Evolutionary conservation across 441 rosid species (phyloP).

Genomic region (Populus tomentosa): DNA sequence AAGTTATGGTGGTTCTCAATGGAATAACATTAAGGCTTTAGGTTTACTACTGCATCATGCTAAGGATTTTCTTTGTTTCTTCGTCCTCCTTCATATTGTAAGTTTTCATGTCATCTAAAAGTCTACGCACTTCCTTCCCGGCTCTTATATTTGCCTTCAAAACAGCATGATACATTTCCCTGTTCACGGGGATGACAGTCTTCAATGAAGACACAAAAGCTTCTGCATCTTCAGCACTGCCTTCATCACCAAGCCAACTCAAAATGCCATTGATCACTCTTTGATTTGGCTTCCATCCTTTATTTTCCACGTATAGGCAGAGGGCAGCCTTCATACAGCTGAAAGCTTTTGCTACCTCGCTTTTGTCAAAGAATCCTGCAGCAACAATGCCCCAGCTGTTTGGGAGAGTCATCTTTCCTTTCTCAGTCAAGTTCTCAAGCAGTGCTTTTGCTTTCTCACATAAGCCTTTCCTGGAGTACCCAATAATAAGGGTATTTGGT

Average conservation of each 20-base stretch:
- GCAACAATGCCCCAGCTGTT: conserved; percentile 66
- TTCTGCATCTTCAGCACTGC: conserved; percentile 42
- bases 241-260: conserved; percentile 58
- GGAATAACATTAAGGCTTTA: neutral
- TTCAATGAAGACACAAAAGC: conserved; percentile 42
- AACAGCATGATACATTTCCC: conserved; percentile 52
- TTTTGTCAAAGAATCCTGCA: conserved; percentile 37
- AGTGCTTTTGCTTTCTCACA: conserved; percentile 51
- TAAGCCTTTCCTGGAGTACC: conserved; percentile 36
- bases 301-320: conserved; percentile 22
- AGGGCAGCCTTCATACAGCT: conserved; percentile 53
- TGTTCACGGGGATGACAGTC: conserved; percentile 28
- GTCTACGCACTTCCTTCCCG: conserved; percentile 35
- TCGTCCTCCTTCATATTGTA: conserved; percentile 46
- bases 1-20: neutral
- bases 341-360: conserved; percentile 42
- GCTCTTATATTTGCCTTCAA: conserved; percentile 44
- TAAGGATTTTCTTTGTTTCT: conserved; percentile 36
- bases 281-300: conserved; percentile 55
- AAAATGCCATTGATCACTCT: conserved; percentile 42
- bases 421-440: conserved; percentile 43
- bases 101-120: conserved; percentile 46
- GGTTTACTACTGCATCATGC: conserved; percentile 8
- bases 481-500: conserved; percentile 40
- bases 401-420: conserved; percentile 45